These are phyloP conservation scores for Metarhizium brunneum DNA, from an alignment of 2,329 filamentous ascomycete genomes.

Conservation along the genomic window DNA sequence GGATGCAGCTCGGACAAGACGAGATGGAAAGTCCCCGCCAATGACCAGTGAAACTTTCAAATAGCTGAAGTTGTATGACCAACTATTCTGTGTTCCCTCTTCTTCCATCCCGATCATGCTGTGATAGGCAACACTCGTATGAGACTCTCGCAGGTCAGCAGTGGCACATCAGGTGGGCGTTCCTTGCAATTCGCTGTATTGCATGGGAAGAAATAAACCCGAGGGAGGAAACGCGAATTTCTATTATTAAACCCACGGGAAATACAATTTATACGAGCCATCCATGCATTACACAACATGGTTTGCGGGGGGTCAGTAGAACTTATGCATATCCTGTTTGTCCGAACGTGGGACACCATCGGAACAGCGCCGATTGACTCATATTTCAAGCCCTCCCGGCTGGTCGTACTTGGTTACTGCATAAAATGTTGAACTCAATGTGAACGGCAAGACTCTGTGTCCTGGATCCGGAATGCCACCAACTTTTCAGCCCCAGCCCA, in stretches of 20 bases:
- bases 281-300: background rate
- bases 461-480: background rate
- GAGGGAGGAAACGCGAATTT: background rate
- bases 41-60: background rate
- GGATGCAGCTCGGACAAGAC: background rate
- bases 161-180: background rate
- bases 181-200: background rate
- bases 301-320: background rate
- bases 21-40: background rate
- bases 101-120: background rate
- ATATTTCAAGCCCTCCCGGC: background rate
- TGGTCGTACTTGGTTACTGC: background rate
- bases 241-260: background rate
- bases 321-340: background rate
- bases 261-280: background rate
- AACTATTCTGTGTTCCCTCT: background rate
- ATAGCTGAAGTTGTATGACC: background rate
- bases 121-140: background rate
- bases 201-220: background rate
- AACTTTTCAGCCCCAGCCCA: background rate
- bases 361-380: background rate
- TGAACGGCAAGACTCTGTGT: background rate
- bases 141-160: background rate
- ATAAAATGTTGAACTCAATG: background rate
- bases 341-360: background rate